Conservation (phyloP, 2,329 filamentous ascomycete genomes). For the Stagonosporopsis rhizophila region DNA sequence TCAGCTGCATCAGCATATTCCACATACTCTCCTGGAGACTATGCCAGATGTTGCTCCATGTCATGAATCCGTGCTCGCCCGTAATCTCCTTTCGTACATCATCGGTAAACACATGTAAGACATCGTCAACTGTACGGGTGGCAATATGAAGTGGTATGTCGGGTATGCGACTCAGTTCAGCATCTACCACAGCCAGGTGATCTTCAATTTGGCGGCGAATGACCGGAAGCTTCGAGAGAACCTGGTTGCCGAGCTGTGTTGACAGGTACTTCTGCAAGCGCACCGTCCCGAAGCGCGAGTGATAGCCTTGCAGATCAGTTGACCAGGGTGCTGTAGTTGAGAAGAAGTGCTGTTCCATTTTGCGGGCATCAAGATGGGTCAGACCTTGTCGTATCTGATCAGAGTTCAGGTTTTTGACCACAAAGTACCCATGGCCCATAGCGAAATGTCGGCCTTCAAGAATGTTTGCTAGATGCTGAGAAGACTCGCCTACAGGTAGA, state of each 20-base stretch:
- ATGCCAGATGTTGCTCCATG: conserved; percentile 54
- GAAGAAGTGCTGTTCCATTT: conserved; percentile 62
- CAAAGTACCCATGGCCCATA: conserved; percentile 79
- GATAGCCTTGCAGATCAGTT: conserved; percentile 48
- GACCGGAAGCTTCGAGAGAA: conserved; percentile 46
- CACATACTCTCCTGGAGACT: conserved; percentile 61
- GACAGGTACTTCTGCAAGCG: conserved; percentile 60
- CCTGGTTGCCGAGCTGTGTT: conserved; percentile 56
- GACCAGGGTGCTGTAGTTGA: conserved; percentile 54
- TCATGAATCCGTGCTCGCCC: conserved; percentile 53
- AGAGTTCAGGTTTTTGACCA: conserved; percentile 69
- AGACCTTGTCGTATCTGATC: conserved; percentile 56
- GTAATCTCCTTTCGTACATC: conserved; percentile 62
- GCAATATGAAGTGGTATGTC: conserved; percentile 71
- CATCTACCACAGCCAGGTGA: conserved; percentile 61
- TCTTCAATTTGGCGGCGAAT: conserved; percentile 55
- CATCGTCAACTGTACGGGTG: conserved; percentile 67
- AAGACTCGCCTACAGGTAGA: conserved; percentile 59
- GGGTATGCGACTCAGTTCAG: conserved; percentile 65
- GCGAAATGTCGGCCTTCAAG: conserved; percentile 67
- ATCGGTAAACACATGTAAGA: conserved; percentile 64
- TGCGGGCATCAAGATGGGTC: conserved; percentile 57
- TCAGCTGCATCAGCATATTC: conserved; percentile 41
- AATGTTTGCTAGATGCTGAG: conserved; percentile 66
- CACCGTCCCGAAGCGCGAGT: conserved; percentile 59